Evolutionary conservation across 2,329 filamentous ascomycete species (phyloP).

Genomic region (Canariomyces notabilis): DNA sequence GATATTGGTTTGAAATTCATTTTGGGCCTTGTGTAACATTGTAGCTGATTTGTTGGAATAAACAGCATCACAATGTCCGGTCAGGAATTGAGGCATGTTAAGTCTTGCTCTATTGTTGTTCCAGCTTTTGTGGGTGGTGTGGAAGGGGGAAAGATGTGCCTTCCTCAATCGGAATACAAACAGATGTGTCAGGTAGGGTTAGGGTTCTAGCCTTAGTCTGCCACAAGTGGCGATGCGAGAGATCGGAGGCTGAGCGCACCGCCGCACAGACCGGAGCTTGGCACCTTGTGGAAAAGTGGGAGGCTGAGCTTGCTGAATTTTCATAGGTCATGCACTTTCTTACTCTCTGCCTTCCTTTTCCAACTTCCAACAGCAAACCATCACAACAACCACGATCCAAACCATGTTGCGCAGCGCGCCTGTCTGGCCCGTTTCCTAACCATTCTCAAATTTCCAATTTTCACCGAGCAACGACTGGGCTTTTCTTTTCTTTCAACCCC

Average conservation of each 20-base stretch:
- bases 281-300: slow-evolving; percentile 9
- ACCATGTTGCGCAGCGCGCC: slow-evolving; percentile 17
- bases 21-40: neutral
- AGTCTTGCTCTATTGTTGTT: neutral
- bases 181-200: neutral
- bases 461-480: slow-evolving; percentile 9
- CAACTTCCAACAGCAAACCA: slow-evolving; percentile 12
- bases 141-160: too few species aligned
- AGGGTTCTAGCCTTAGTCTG: neutral
- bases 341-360: slow-evolving; percentile 9
- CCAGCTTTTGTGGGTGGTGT: too few species aligned
- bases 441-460: neutral
- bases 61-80: too few species aligned
- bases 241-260: neutral
- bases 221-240: slow-evolving; percentile 9
- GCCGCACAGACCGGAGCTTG: slow-evolving; percentile 4
- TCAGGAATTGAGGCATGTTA: neutral
- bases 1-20: neutral
- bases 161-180: too few species aligned
- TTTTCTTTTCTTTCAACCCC: neutral
- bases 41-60: neutral
- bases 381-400: slow-evolving; percentile 9
- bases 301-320: slow-evolving; percentile 22
- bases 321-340: slow-evolving; percentile 13
- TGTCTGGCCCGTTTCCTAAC: slow-evolving; percentile 7